Percentiles rank a stretch among this genome's conserved stretches.
Conservation (phyloP, 2,329 filamentous ascomycete genomes). For the Drechslerella coelobrocha region DNA sequence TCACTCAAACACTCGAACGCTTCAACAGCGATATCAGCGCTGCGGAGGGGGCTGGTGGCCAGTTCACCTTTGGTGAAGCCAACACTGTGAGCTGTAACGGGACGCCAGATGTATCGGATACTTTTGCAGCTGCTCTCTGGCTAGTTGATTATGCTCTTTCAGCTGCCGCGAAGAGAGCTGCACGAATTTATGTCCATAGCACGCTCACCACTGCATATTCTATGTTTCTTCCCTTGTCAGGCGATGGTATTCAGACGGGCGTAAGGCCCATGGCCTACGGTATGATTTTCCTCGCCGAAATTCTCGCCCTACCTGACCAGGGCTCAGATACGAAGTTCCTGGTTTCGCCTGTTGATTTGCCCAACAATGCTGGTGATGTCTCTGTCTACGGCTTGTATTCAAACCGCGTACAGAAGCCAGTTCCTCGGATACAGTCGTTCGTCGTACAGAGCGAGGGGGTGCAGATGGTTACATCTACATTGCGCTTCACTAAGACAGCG, state of each 20-base stretch:
- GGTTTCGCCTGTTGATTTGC: conserved; percentile 15
- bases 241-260: not conserved
- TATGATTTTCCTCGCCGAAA: conserved; percentile 38
- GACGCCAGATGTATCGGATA: conserved; percentile 59
- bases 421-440: not conserved
- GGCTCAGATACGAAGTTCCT: conserved; percentile 36
- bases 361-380: conserved; percentile 17
- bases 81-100: conserved; percentile 60
- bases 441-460: not conserved
- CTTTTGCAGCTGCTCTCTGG: conserved; percentile 60
- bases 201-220: conserved; percentile 30
- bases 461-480: not conserved
- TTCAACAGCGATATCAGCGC: conserved; percentile 52
- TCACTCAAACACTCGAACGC: conserved; percentile 53
- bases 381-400: conserved; percentile 40
- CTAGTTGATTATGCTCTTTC: conserved; percentile 58
- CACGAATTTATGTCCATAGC: conserved; percentile 57
- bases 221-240: conserved; percentile 22
- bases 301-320: conserved; percentile 22
- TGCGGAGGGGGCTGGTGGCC: conserved; percentile 27
- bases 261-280: conserved; percentile 31
- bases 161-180: conserved; percentile 59
- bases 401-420: conserved; percentile 23
- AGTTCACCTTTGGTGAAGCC: conserved; percentile 58
- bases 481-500: conserved; percentile 9